phyloP scores from a whole-genome alignment of 2,329 filamentous ascomycete genomes.

The Claviceps cyperi region DNA sequence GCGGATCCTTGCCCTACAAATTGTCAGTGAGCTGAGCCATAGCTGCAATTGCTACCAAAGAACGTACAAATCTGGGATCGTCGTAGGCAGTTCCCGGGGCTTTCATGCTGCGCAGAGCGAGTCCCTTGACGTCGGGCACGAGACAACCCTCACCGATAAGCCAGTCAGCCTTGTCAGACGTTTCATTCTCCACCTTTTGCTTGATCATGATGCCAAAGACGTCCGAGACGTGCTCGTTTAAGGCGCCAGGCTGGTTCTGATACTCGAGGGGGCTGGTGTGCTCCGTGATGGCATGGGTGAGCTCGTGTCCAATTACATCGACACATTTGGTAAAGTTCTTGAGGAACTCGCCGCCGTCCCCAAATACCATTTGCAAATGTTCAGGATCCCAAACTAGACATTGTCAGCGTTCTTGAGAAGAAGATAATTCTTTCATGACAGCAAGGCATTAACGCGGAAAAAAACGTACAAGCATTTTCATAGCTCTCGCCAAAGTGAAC shows the following conservation, averaged over 20 bases:
- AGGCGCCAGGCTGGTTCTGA: constrained; percentile 34
- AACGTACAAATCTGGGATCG: constrained; percentile 32
- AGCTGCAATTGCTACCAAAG: background rate
- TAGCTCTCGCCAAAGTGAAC: constrained; percentile 36
- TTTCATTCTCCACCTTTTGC: constrained; percentile 33
- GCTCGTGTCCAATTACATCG: constrained; percentile 43
- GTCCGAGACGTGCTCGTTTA: constrained; percentile 43
- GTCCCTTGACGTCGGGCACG: constrained; percentile 33
- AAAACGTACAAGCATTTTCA: constrained; percentile 31
- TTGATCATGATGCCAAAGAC: constrained; percentile 44
- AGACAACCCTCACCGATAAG: constrained; percentile 39
- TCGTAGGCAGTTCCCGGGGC: constrained; percentile 37
- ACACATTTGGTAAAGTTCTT: constrained; percentile 36
- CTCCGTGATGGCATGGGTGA: constrained; percentile 40
- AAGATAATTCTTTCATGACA: background rate
- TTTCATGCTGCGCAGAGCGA: constrained; percentile 40
- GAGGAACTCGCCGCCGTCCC: constrained; percentile 37
- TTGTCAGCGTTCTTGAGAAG: background rate
- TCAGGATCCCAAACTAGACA: constrained; percentile 33
- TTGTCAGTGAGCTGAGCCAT: background rate
- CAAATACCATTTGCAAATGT: constrained; percentile 38
- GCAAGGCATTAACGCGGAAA: no score
- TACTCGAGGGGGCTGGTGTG: constrained; percentile 36
- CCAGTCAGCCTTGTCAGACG: constrained; percentile 35
- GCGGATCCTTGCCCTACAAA: constrained; percentile 34